phyloP scores from a whole-genome alignment of 2,329 filamentous ascomycete genomes.

The Trematosphaeria pertusa region DNA sequence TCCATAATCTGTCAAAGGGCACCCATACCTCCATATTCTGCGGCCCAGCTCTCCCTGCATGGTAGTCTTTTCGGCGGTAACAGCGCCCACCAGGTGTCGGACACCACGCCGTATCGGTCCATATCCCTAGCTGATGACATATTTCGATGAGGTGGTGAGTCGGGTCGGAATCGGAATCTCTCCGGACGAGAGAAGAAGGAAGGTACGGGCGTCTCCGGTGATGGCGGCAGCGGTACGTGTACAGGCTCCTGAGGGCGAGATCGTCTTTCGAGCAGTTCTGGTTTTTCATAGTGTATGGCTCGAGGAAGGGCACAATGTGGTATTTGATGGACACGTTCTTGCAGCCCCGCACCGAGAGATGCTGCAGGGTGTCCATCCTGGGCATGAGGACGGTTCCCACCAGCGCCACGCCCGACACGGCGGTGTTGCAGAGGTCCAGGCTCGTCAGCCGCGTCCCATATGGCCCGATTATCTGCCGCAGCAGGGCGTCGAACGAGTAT shows the following conservation, averaged over 20 bases:
- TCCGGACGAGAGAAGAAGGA: constrained; percentile 60
- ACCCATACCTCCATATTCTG: constrained; percentile 66
- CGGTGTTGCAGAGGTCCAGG: constrained; percentile 67
- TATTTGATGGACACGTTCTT: constrained; percentile 71
- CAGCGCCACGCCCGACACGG: constrained; percentile 64
- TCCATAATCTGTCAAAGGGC: constrained; percentile 67
- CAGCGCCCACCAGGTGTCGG: constrained; percentile 64
- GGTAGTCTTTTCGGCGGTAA: constrained; percentile 63
- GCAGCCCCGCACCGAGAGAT: constrained; percentile 67
- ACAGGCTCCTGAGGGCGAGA: constrained; percentile 65
- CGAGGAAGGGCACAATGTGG: constrained; percentile 66
- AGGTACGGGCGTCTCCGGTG: constrained; percentile 67
- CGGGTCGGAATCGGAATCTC: constrained; percentile 66
- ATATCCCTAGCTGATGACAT: constrained; percentile 65
- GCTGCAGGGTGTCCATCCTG: constrained; percentile 62
- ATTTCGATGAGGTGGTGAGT: constrained; percentile 67
- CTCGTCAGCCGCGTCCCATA: constrained; percentile 64
- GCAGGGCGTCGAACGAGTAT: constrained; percentile 65
- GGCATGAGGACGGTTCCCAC: constrained; percentile 62
- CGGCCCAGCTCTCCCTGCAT: constrained; percentile 61
- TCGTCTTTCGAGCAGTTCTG: constrained; percentile 51
- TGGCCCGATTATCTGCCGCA: constrained; percentile 63
- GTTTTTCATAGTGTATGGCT: constrained; percentile 51
- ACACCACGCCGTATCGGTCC: constrained; percentile 69
- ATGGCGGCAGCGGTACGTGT: constrained; percentile 68